Base-by-base conservation (phyloP, 2,329 filamentous ascomycete genomes). In the Cordyceps fumosorosea region DNA sequence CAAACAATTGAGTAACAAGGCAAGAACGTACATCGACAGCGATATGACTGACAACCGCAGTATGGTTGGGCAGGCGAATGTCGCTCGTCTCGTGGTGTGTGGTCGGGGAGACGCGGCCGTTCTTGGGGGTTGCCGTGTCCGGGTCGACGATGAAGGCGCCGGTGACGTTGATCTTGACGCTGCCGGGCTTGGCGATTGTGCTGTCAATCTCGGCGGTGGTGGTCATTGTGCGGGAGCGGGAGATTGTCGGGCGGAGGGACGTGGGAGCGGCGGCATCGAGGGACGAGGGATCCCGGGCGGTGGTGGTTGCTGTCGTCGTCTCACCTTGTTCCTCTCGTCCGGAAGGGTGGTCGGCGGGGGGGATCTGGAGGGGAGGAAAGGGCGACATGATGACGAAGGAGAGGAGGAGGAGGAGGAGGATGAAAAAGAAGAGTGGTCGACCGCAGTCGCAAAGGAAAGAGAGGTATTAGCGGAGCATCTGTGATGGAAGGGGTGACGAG, bases 101-200 rank as follows among this genome's bases (percentile, higher is more conserved):
- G 67, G 79, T 74, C 64, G 80, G 79, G 65, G 78, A 79, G 57
- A 75, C 75, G 62, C 79, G 75, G 48, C 79, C 80, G 40, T 75
- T 73, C 47, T 78, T 77, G 62, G 85, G 77, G 55, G 82, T 84
- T 22, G 75, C 75, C 3, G 83, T 80, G 67, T 91, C 89, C 65
- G 93, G 88, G 72, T 97, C 91, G 69, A 96, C 92, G 67, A 99
- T 98, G 72, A 96, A 97, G 45, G 95, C 95, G 71, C 93, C 95
- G 74, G 92, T 87, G 66, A 98, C 93, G 73, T 99, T 98, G 79
- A 99, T 98, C 77, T 90, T 89, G 70, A 97, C 92, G 16, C 89
- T 84, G 26, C 85, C 85, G 2, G 85, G 85, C 68, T 84, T 83
- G 60, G 77, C 82, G 69, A 88, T 83, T 55, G 83, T 83, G 69